Conservation (phyloP, 2,329 filamentous ascomycete genomes). For the Alternaria longipes region DNA sequence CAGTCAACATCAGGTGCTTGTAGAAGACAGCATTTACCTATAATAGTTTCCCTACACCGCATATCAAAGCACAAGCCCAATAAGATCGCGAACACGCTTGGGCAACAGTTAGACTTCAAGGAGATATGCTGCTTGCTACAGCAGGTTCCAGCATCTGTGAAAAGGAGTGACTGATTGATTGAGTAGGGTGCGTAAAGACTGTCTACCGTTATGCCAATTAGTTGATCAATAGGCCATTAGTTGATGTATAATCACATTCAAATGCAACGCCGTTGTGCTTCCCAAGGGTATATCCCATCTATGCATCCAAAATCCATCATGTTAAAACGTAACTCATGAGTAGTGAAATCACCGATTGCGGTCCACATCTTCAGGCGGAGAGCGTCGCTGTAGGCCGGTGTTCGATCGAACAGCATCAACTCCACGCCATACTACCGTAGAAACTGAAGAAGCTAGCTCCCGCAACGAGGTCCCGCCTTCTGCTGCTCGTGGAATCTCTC, state of each 20-base stretch:
- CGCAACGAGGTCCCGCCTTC: slow-evolving; percentile 39
- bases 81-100: too few relatives aligned
- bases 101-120: too few relatives aligned
- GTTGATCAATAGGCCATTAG: background rate
- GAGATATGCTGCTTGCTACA: background rate
- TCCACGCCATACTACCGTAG: slow-evolving; percentile 49
- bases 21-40: background rate
- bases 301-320: slow-evolving; percentile 24
- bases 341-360: slow-evolving; percentile 39
- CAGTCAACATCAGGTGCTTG: too few relatives aligned
- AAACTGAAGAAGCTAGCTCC: slow-evolving; percentile 45
- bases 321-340: slow-evolving; percentile 10
- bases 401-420: slow-evolving; percentile 44
- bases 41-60: background rate
- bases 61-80: too few relatives aligned
- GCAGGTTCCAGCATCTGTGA: background rate
- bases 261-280: slow-evolving; percentile 21
- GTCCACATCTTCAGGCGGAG: slow-evolving; percentile 45
- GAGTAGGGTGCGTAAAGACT: slow-evolving; percentile 7
- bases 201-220: background rate
- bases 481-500: slow-evolving; percentile 22
- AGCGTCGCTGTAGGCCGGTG: slow-evolving; percentile 41
- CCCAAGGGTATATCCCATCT: slow-evolving; percentile 29
- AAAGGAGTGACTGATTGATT: background rate
- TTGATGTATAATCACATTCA: background rate